phyloP scores from a whole-genome alignment of 75 land plant species.

The Gnetum montanum region DNA sequence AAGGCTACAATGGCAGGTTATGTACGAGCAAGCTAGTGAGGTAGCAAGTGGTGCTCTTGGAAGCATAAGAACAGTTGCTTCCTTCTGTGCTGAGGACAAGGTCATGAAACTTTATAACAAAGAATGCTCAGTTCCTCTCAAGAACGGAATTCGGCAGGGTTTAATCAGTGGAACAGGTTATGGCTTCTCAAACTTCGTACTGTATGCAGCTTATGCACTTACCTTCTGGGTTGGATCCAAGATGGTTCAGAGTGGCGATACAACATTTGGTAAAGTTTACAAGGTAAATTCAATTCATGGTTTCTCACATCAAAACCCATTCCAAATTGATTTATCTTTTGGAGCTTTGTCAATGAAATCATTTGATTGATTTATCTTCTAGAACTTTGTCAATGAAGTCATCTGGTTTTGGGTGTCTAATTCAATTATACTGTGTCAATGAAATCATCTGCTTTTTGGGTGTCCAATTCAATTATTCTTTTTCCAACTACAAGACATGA shows the following conservation, averaged over 20 bases:
- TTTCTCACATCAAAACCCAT: no score
- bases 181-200: conserved; percentile 36
- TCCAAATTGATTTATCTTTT: no score
- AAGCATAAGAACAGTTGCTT: conserved; percentile 48
- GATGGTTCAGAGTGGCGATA: conserved; percentile 21
- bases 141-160: conserved; percentile 36
- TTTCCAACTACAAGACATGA: no score
- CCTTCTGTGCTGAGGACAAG: conserved; percentile 52
- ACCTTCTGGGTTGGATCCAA: conserved; percentile 37
- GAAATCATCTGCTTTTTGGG: no score
- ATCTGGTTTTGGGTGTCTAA: no score
- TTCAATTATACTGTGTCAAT: no score
- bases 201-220: conserved; percentile 31
- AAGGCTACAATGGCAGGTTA: no score
- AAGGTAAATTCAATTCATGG: no score
- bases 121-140: conserved; percentile 32
- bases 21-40: conserved; percentile 57
- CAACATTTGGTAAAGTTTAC: conserved; percentile 31
- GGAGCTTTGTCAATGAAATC: no score
- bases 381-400: no score
- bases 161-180: conserved; percentile 34
- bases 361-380: no score
- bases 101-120: conserved; percentile 28
- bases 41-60: conserved; percentile 57
- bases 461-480: no score